Evolutionary conservation across 2,329 filamentous ascomycete genomes (phyloP).

Genomic region (Colletotrichum sidae): DNA sequence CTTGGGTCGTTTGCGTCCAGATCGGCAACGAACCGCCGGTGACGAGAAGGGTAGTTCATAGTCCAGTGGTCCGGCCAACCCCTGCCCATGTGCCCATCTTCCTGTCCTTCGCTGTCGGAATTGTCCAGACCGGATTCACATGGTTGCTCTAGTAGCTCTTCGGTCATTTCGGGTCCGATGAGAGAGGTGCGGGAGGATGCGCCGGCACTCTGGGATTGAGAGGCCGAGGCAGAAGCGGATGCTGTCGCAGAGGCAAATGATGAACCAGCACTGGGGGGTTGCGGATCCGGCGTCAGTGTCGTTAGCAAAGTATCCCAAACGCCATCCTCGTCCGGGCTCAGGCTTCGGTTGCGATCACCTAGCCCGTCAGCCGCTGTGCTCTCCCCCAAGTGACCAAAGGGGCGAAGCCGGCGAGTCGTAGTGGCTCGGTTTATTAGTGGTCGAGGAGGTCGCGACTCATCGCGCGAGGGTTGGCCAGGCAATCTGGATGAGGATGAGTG

Average conservation of each 20-base stretch:
- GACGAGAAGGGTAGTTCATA: slow-evolving; percentile 36
- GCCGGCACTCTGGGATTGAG: slow-evolving; percentile 53
- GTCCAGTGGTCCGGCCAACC: slow-evolving; percentile 32
- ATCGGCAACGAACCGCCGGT: slow-evolving; percentile 35
- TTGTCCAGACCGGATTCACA: slow-evolving; percentile 67
- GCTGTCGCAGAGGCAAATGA: slow-evolving; percentile 81
- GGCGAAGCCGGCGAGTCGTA: slow-evolving; percentile 4
- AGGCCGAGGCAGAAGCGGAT: slow-evolving; percentile 56
- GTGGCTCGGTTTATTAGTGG: neutral
- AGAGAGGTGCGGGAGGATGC: slow-evolving; percentile 61
- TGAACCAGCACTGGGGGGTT: slow-evolving; percentile 82
- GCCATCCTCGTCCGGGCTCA: slow-evolving; percentile 76
- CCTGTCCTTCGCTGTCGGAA: slow-evolving; percentile 63
- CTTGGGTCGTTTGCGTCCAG: slow-evolving; percentile 31
- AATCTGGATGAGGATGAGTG: slow-evolving; percentile 17
- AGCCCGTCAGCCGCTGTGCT: slow-evolving; percentile 71
- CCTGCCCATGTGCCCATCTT: slow-evolving; percentile 9
- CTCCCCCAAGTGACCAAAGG: slow-evolving; percentile 19
- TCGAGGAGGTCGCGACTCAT: neutral
- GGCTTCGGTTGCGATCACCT: slow-evolving; percentile 84
- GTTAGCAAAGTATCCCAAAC: slow-evolving; percentile 85
- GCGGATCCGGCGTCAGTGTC: slow-evolving; percentile 84
- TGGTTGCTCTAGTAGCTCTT: slow-evolving; percentile 53
- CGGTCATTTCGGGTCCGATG: slow-evolving; percentile 52
- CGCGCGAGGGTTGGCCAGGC: slow-evolving; percentile 4